Conservation (phyloP, 305 asterid species). For the Fraxinus ornus region DNA sequence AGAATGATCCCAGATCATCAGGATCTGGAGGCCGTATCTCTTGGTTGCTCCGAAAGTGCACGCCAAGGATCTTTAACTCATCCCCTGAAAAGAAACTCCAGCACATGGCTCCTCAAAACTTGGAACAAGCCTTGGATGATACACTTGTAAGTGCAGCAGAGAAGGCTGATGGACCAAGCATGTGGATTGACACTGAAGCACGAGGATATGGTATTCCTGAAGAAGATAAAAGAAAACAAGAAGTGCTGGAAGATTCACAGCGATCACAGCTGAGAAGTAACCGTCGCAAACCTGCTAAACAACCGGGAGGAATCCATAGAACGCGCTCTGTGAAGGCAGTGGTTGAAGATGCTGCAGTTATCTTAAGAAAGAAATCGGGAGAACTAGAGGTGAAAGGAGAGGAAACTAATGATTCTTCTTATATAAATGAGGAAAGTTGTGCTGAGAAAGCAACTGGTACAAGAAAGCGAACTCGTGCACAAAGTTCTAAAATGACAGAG, state of each 20-base stretch:
- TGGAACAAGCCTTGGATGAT: constrained; percentile 44
- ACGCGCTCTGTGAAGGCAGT: constrained; percentile 55
- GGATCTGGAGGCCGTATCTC: constrained; percentile 60
- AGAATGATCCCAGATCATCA: constrained; percentile 36
- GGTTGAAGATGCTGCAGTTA: constrained; percentile 67
- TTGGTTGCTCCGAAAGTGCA: constrained; percentile 68
- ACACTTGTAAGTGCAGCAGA: constrained; percentile 28
- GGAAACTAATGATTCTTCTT: constrained; percentile 33
- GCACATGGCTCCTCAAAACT: constrained; percentile 38
- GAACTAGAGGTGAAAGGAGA: constrained; percentile 30
- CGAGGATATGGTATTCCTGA: constrained; percentile 29
- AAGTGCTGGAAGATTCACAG: constrained; percentile 49
- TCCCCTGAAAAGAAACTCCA: constrained; percentile 38
- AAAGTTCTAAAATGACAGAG: constrained; percentile 50
- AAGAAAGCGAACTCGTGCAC: constrained; percentile 54
- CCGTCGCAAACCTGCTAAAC: constrained; percentile 40
- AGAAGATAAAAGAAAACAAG: constrained; percentile 33
- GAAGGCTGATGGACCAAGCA: constrained; percentile 39
- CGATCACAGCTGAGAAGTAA: constrained; percentile 41
- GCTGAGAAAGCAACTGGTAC: constrained; percentile 43
- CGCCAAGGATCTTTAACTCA: constrained; percentile 49
- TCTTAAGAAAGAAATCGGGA: constrained; percentile 43
- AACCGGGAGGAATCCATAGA: constrained; percentile 42
- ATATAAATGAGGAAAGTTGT: constrained; percentile 40
- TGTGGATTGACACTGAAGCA: constrained; percentile 25